These are phyloP conservation scores for Tephrocybe sp. DNA, from an alignment of 768 basidiomycete species.

Conservation along the genomic window DNA sequence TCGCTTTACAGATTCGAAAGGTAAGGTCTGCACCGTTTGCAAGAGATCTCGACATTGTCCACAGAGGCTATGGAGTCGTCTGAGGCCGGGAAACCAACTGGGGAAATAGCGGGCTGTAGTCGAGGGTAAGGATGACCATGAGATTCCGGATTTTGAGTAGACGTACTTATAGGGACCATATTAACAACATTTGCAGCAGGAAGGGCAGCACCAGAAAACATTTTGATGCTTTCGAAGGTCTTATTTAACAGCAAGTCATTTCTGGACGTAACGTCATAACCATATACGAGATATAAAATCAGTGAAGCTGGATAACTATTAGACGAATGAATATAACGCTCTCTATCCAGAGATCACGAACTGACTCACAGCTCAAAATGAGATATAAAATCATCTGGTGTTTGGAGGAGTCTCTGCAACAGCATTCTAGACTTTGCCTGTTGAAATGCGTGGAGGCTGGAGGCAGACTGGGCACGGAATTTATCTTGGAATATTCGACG, in stretches of 20 bases:
- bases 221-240: not conserved
- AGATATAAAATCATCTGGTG: not conserved
- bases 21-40: not conserved
- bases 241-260: not conserved
- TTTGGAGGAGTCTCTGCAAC: not conserved
- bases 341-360: not conserved
- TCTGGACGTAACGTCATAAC: not conserved
- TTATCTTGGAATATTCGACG: not conserved
- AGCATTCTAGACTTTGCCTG: not conserved
- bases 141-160: too few relatives aligned
- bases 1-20: not conserved
- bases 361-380: not conserved
- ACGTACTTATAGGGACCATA: not conserved
- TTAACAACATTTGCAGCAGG: not conserved
- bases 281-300: not conserved
- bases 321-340: not conserved
- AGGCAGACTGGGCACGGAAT: not conserved
- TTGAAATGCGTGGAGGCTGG: not conserved
- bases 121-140: not conserved
- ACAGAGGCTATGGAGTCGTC: not conserved
- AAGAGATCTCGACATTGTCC: not conserved
- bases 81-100: not conserved
- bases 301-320: not conserved
- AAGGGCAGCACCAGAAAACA: not conserved
- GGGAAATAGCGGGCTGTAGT: not conserved